Evolutionary conservation across 768 basidiomycete genomes (phyloP), one percentile per base, ranked within the genome.

Genomic region (Kwoniella sp.): DNA sequence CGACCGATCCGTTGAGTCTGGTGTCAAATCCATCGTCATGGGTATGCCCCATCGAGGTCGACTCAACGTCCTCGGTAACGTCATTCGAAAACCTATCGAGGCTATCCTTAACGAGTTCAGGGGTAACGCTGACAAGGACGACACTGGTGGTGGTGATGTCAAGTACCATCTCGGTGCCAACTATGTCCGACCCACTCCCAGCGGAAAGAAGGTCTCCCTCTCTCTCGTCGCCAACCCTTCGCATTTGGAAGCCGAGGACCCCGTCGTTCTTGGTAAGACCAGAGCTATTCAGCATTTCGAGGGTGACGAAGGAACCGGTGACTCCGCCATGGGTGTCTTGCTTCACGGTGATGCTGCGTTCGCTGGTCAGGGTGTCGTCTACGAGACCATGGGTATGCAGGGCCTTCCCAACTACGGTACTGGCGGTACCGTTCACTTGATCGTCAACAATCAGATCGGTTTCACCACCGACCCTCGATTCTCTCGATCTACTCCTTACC

Each of bases 21-120:
- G 96, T 55, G 88, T 96, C 72, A 95, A 95, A 82, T 87, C 92
- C 76, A 88, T 98, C 80, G 95, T 93, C 56, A 92, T 98, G 53
- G 96, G 96, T 73, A 99, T 99, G 96, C 93, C 96, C 24, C 96
- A 99, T 83, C 92, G 96, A 80, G 96, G 96, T 57, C 90, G 96
- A 76, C 86, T 99, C 67, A 99, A 99, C 76, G 93, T 99, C 47
- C 86, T 99, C 70, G 95, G 88, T 68, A 99, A 99, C 80, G 96
- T 99, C 80, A 94, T 99, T 72, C 89, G 96, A 64, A 98, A 98
- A 83, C 96, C 96, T 21, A 87, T 94, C 69, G 95, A 98, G 81
- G 96, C 92, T 65, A 97, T 99, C 78, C 83, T 99, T 59, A 95
- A 97, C 82, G 95, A 98, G 82, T 98, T 98, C 80, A 86, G 88